Evolutionary conservation across 345 rosid genomes (phyloP), one percentile per base, ranked within the genome.

Genomic region (Crucihimalaya himalaica): DNA sequence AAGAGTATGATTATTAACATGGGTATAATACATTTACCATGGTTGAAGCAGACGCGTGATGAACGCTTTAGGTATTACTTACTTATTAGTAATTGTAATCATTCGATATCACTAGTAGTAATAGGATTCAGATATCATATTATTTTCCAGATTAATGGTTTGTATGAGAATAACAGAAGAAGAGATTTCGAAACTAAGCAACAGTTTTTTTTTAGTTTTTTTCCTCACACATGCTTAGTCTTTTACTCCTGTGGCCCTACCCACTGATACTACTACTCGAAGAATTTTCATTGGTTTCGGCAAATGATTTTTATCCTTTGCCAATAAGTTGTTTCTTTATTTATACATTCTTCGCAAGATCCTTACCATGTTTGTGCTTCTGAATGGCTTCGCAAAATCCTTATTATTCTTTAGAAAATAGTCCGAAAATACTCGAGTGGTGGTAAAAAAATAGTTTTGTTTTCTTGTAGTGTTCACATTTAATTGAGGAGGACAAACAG

Each of bases 21-120:
- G 12, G 34, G 8, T 43, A 52, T 8, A 31, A 15, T 5, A 18
- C 18, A 20, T 5, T 42, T 51, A 73, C 48, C 48, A 54, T 7
- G 29, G 71, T 32, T 63, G 18, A 65, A 15, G 34, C 66, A 66
- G 51, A 27, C 72, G 72, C 59, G 72, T 74, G 66, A 57, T 57
- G 59, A 32, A 23, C 18, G 58, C 20, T 18, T 28, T 18, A 45
- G 18, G 21, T 34, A 39, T n/a, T n/a, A n/a, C n/a, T 16, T 34
- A 43, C 19, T 45, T 20, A 23, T n/a, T 53, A 63, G 28, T 43
- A 43, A 35, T 55, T 65, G 66, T 35, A 65, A 56, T 74, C 67
- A 74, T 66, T 66, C 23, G 35, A 27, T 32, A 43, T 57, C 60
- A 48, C 60, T 43, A 19, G 46, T 35, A 5, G 28, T 9, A 43